These are phyloP conservation scores for Larix sibirica DNA, from an alignment of 83 land plant species.

Conservation along the genomic window DNA sequence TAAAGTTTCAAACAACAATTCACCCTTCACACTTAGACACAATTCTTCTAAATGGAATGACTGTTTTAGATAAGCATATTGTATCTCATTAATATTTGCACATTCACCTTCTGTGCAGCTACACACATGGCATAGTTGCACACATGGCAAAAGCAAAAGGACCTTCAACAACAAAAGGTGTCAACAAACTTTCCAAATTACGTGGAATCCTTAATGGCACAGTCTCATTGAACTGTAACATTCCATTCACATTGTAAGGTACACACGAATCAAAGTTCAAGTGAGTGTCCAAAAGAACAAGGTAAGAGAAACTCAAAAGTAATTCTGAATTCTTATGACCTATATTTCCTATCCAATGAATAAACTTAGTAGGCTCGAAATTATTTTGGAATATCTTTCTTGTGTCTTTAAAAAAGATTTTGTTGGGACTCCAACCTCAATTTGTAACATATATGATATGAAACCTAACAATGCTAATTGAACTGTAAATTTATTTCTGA, in stretches of 20 bases:
- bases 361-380: constrained; percentile 78
- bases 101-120: constrained; percentile 75
- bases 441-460: constrained; percentile 94
- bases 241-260: constrained; percentile 93
- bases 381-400: constrained; percentile 95
- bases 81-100: no score
- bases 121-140: constrained; percentile 87
- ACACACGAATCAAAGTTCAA: constrained; percentile 14
- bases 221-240: constrained; percentile 89
- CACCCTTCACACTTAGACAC: no score
- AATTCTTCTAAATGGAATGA: no score
- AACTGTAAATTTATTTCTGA: constrained; percentile 95
- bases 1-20: no score
- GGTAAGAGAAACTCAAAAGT: no score
- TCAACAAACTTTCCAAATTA: constrained; percentile 88
- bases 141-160: constrained; percentile 94
- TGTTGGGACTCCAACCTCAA: constrained; percentile 92
- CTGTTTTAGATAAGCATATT: no score
- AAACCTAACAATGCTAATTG: constrained; percentile 93
- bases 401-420: constrained; percentile 94
- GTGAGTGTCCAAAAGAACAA: no score
- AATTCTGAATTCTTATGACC: not conserved
- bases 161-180: constrained; percentile 94
- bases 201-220: constrained; percentile 93
- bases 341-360: not conserved